A percentile compares a stretch with the other conserved stretches of the same genome.
These are phyloP conservation scores for Aureoboletus auriporus DNA, from an alignment of 768 basidiomycete genomes.

Conservation along the genomic window DNA sequence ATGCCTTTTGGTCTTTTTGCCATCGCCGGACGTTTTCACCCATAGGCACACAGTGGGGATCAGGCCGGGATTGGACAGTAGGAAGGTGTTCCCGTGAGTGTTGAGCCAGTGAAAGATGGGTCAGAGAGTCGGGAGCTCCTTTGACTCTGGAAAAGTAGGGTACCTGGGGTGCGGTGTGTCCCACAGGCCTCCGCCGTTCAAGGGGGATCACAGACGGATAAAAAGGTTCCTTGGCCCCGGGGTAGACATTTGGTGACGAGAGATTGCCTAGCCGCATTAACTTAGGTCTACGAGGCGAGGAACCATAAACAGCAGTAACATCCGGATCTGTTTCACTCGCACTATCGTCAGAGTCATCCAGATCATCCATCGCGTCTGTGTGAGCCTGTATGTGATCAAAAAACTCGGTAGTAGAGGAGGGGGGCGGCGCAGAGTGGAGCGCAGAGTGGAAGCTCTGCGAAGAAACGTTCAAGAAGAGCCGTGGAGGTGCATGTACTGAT, in stretches of 20 bases:
- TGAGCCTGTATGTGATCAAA: constrained; percentile 72
- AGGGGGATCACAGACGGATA: constrained; percentile 30
- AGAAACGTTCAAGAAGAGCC: constrained; percentile 46
- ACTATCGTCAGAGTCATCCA: constrained; percentile 55
- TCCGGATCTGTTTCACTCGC: constrained; percentile 38
- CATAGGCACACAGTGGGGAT: constrained; percentile 14
- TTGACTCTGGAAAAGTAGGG: constrained; percentile 49
- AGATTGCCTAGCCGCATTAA: constrained; percentile 67
- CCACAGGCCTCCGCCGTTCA: constrained; percentile 48
- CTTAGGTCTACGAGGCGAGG: constrained; percentile 31
- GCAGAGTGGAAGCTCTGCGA: constrained; percentile 38
- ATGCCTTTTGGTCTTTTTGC: constrained; percentile 30
- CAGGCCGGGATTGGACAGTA: constrained; percentile 6
- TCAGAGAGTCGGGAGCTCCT: constrained; percentile 28
- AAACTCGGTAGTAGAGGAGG: constrained; percentile 65
- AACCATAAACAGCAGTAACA: constrained; percentile 26
- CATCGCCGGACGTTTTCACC: constrained; percentile 25
- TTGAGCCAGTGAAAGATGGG: constrained; percentile 31
- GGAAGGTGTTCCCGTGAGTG: constrained; percentile 42
- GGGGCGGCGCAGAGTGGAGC: constrained; percentile 59
- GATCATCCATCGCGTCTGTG: constrained; percentile 69
- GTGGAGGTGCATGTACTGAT: constrained; percentile 12
- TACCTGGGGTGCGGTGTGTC: constrained; percentile 41
- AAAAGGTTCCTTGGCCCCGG: constrained; percentile 34
- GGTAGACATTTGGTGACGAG: constrained; percentile 62